These are phyloP conservation scores for Rhodotorula sp. DNA, from an alignment of 1,284 basidiomycete species.

Conservation along the genomic window DNA sequence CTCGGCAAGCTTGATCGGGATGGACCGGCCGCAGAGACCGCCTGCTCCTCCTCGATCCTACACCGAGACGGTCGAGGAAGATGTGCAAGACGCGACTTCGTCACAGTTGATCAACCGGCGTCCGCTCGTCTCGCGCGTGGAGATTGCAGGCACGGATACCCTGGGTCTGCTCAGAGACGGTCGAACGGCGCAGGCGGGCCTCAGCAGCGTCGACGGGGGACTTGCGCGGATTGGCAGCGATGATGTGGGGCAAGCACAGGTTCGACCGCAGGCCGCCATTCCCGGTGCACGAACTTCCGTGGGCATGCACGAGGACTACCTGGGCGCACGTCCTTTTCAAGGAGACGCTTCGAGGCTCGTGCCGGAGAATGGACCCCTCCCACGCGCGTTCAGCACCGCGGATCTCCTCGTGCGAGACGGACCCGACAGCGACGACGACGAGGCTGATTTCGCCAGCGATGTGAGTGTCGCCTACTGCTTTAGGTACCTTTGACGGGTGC, in stretches of 20 bases:
- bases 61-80: conserved; percentile 17
- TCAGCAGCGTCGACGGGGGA: neutral
- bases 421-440: conserved; percentile 12
- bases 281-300: too few species aligned
- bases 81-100: conserved; percentile 13
- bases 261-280: too few species aligned
- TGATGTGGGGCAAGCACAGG: neutral
- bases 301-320: too few species aligned
- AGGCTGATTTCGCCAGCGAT: conserved; percentile 37
- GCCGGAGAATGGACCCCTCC: neutral
- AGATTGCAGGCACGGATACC: neutral
- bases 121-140: neutral
- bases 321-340: too few species aligned
- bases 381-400: conserved; percentile 8
- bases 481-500: rapidly evolving
- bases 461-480: conserved; percentile 4
- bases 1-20: neutral
- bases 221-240: neutral
- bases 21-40: neutral
- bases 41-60: conserved; percentile 12
- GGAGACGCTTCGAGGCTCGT: too few species aligned
- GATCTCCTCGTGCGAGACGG: conserved; percentile 17
- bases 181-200: neutral
- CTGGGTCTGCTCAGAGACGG: neutral
- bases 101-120: neutral